phyloP scores from a whole-genome alignment of 345 rosid species.

The Trapa incisa region DNA sequence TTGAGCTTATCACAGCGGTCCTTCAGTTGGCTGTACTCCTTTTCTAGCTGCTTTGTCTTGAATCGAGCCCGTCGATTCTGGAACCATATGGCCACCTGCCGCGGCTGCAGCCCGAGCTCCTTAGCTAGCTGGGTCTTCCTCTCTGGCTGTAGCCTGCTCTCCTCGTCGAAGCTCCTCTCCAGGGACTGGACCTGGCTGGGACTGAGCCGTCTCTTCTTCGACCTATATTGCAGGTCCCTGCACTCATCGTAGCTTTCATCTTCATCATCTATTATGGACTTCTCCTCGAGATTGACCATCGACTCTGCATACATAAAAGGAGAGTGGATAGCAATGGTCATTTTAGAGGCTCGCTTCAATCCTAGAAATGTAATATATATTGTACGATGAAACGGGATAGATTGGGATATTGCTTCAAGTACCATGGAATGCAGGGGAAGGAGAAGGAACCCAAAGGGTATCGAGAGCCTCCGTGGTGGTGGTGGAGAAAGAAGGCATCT shows the following conservation, averaged over 20 bases:
- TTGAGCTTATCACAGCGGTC: slow-evolving; percentile 24
- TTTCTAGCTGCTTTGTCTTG: slow-evolving; percentile 89
- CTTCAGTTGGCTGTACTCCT: slow-evolving; percentile 51
- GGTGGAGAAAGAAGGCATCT: not conserved
- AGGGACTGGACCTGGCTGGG: slow-evolving; percentile 52
- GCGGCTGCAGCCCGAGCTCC: slow-evolving; percentile 80
- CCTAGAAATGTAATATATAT: too few relatives aligned
- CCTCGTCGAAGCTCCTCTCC: slow-evolving; percentile 51
- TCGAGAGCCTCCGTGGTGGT: not conserved
- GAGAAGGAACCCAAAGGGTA: not conserved
- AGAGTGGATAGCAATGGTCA: not conserved
- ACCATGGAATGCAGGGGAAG: not conserved
- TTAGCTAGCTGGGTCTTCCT: slow-evolving; percentile 65
- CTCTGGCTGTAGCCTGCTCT: slow-evolving; percentile 74
- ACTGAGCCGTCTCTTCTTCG: slow-evolving; percentile 68
- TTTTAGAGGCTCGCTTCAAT: not conserved
- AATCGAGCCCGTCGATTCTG: slow-evolving; percentile 92
- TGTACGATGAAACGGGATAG: too few relatives aligned
- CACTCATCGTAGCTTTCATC: not conserved
- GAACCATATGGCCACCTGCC: slow-evolving; percentile 97
- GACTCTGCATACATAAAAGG: not conserved
- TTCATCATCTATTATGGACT: not conserved
- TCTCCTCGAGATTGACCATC: not conserved
- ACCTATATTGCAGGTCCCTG: slow-evolving; percentile 3
- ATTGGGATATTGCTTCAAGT: not conserved